Conservation (phyloP, 371 early-diverging fungal genomes). For the Amoeboaphelidium protococcarum region DNA sequence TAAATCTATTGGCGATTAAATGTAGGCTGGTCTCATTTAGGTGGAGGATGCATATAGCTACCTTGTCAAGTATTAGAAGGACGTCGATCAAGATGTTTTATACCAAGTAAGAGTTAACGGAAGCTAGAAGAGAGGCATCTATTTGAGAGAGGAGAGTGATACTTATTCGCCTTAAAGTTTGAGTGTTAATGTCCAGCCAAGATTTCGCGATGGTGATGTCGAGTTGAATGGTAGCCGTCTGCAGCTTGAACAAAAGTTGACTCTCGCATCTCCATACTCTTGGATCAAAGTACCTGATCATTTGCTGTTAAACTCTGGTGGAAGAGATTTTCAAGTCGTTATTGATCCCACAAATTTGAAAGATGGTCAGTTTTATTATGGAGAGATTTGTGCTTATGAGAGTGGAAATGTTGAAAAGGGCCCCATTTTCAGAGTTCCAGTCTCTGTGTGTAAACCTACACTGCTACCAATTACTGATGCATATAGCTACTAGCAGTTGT, state of each 20-base stretch:
- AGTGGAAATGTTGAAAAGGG: slow-evolving; percentile 33
- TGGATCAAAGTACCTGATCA: slow-evolving; percentile 63
- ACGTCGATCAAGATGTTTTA: slow-evolving; percentile 32
- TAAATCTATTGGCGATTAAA: slow-evolving; percentile 37
- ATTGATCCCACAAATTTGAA: slow-evolving; percentile 53
- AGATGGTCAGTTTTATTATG: slow-evolving; percentile 46
- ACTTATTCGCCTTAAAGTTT: slow-evolving; percentile 29
- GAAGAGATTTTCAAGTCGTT: slow-evolving; percentile 34
- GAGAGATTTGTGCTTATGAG: slow-evolving; percentile 51
- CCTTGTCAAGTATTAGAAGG: slow-evolving; percentile 25
- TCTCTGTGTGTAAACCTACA: slow-evolving; percentile 62
- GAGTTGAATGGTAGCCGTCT: slow-evolving; percentile 18
- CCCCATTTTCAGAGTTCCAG: slow-evolving; percentile 55
- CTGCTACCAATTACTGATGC: slow-evolving; percentile 10
- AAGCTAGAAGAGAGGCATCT: slow-evolving; percentile 35
- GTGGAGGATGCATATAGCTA: slow-evolving; percentile 62
- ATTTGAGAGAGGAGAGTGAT: slow-evolving; percentile 51
- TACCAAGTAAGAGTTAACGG: slow-evolving; percentile 21
- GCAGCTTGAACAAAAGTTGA: slow-evolving; percentile 48
- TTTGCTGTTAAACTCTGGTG: slow-evolving; percentile 32
- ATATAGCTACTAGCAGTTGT: slow-evolving; percentile 25
- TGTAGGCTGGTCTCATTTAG: slow-evolving; percentile 56
- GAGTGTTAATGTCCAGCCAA: slow-evolving; percentile 31
- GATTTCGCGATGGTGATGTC: background rate
- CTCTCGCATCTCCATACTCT: slow-evolving; percentile 30